Base-by-base conservation (phyloP, 257 asterid genomes). In the Capsicum rhomboideum region DNA sequence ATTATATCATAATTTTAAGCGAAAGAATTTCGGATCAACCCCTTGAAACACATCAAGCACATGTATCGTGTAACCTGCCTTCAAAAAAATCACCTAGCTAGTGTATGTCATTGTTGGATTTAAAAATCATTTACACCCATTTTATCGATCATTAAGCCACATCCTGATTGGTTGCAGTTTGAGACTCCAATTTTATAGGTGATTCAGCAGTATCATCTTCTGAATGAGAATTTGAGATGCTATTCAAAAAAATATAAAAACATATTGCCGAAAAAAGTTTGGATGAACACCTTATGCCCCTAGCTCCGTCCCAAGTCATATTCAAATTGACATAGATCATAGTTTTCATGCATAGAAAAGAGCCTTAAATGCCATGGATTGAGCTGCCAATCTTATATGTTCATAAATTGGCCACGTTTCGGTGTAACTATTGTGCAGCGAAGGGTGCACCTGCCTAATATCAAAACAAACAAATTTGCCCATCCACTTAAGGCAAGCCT, bases 401-500 rank as follows among this genome's bases (percentile, higher is more conserved):
- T 26, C 44, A 49, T 28, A 49, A 75, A 75, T 26, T 37, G 46
- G 77, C 84, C 84, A 82, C 84, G 84, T 82, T 61, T 52, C 1
- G 20, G 12, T 20, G 29, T 23, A 74, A 74, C 80, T 74, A 4
- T 21, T 72, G 21, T 72, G 14, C 56, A 74, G 10, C 58, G n/a
- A 74, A 46, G 26, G 50, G 10, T 26, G 81, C 81, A 75, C 26
- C 61, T 26, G 44, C 81, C 37, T 13, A 49, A 16, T 75, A 75
- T 75, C 63, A 63, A 18, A 44, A 59, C 29, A 49, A 75, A 49
- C 44, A 44, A 49, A 44, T 3, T 63, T 78, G 44, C 84, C 78
- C 83, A 80, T 80, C 84, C 78, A 82, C 58, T 59, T 68, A 34
- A 82, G n/a, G 58, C 46, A 82, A 63, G 78, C 84, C 78, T 82